A percentile compares a stretch with the other conserved stretches of the same genome.
phyloP scores from a whole-genome alignment of 768 basidiomycete species.

The Strobilomyces echinocephalus region DNA sequence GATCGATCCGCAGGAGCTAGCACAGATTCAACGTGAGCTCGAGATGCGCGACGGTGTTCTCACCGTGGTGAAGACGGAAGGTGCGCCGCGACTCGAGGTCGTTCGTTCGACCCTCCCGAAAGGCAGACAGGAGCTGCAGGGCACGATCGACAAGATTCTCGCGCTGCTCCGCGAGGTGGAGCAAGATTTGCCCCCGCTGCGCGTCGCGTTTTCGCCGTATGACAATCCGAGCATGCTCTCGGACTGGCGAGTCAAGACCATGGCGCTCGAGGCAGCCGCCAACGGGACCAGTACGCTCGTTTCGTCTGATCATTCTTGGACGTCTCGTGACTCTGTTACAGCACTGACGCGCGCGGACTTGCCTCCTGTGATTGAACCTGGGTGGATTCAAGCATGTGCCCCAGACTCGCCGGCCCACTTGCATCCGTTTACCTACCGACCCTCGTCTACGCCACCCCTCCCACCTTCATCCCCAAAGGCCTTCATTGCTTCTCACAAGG shows the following conservation, averaged over 20 bases:
- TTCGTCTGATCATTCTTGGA: not conserved
- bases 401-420: constrained; percentile 26
- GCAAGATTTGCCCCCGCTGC: constrained; percentile 29
- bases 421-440: constrained; percentile 28
- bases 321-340: constrained; percentile 3
- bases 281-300: constrained; percentile 24
- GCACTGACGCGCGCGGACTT: constrained; percentile 30
- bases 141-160: constrained; percentile 13
- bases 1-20: constrained; percentile 29
- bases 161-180: constrained; percentile 25
- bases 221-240: constrained; percentile 30
- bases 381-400: constrained; percentile 21
- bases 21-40: too few species aligned
- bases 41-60: constrained; percentile 14
- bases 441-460: not conserved
- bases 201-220: constrained; percentile 26
- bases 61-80: constrained; percentile 23
- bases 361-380: constrained; percentile 28
- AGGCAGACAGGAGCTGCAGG: not conserved
- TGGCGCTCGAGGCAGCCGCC: constrained; percentile 25
- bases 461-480: constrained; percentile 10
- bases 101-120: constrained; percentile 11
- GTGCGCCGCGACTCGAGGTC: constrained; percentile 8
- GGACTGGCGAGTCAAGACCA: constrained; percentile 19
- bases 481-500: constrained; percentile 35